Evolutionary conservation across 75 land plant species (phyloP), one percentile per base, ranked within the genome.

Genomic region (Selaginella moellendorffii): DNA sequence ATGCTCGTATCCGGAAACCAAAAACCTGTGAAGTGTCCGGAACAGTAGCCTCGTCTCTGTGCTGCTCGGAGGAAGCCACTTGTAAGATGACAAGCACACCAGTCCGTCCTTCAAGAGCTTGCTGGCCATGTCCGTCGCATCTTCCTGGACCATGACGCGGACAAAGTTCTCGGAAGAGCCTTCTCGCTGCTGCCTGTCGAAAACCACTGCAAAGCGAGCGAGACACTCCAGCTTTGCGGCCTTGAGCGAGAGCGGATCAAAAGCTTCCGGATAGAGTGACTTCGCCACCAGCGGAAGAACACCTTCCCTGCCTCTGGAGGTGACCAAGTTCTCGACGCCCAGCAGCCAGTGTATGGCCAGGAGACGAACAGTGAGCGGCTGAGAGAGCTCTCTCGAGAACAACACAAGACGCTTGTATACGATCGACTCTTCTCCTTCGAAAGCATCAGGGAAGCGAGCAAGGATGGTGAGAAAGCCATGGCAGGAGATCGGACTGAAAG

Each of bases 21-120:
- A 14, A 51, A 92, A 83, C 62, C 82, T 81, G 67, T 88, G 97
- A 25, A 92, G 58, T 27, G 75, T 63, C 0, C 83, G 77, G 54
- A 88, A 92, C 0, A 83, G 82, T 53, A 88, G 80, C 29, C 67
- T 69, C 24, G 97, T 88, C 72, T 92, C 97, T 0, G 89, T 78
- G 86, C 97, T 92, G 74, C 81, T 77, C 25, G 81, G 68, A 1
- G 95, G 97, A 52, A 92, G 56, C 95, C 95, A 92, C 51, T 82
- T 83, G 69, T 80, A 92, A 10, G 81, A 71, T 0, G 97, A 92
- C 25, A 92, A 76, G 68, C 81, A 84, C 18, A 84, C 68, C 36
- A 89, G 71, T 5, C 95, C 83, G 54, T 88, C 89, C 27, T 81
- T 71, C 69, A 92, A 73, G 21, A 82, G 68, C 71, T 77, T 85